Base-by-base conservation (phyloP, 495 filamentous ascomycete species). In the Choiromyces venosus region DNA sequence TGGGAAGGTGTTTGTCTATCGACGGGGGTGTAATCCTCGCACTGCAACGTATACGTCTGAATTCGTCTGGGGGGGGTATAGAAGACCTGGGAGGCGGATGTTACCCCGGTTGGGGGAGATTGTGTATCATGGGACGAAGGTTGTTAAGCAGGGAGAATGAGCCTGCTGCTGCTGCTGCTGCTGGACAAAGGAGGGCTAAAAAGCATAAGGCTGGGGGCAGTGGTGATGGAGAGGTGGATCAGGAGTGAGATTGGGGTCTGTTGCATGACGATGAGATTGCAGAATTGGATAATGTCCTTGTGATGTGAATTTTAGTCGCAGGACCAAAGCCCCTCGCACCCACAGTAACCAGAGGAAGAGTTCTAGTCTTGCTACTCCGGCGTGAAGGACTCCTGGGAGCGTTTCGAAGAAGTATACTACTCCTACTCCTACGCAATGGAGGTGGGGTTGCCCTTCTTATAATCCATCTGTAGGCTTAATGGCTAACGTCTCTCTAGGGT, bases 1-100 rank as follows among this genome's bases (percentile, higher is more conserved):
- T 79, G 93, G 93, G 76, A 98, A 96, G 83, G 89, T 91, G 37
- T 97, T 97, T 79, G 84, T 98, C 67, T 98, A 94, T 81, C 89
- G 94, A 37, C 85, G 94, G 81, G 96, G 93, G 6, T 94, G 93
- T 75, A 96, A 93, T 80, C 91, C 92, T 6, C 84, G 92, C 38
- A 96, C 93, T 38, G 89, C 92, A 38, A 92, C 90, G 42, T 99
- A 98, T 81, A 98, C 95, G 0, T 88, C 93, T 6, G 96, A 98
- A 79, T 97, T 98, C 73, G 74, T 87, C 7, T 99, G 95, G 95
- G 93, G 96, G 87, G 96, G 40, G 83, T 95, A 16, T 96, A 91
- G 76, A 84, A 85, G 6, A 88, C 90, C 33, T 82, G 77, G 21
- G 83, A 87, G 36, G 88, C 87, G 67, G 87, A 93, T 82, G 83